Base-by-base conservation (phyloP, 2,329 filamentous ascomycete genomes). In the Hymenoscyphus albidus region DNA sequence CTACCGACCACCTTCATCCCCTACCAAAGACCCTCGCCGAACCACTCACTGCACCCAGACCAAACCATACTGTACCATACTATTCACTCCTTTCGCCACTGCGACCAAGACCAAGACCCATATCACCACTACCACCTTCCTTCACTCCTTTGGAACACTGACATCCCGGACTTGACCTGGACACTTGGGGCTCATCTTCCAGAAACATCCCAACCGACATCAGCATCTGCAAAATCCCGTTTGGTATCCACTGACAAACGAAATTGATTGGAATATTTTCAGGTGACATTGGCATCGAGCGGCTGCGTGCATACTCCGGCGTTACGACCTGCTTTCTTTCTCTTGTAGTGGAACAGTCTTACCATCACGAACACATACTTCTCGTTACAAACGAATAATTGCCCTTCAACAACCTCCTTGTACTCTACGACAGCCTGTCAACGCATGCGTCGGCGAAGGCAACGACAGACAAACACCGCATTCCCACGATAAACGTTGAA, bases 231-330 rank as follows among this genome's bases (percentile, higher is more conserved):
- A 42, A 58, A 59, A 61, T 68, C 64, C 73, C 71, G 70, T 62
- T 62, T 64, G 67, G 69, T 70, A 62, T 59, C 62, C 66, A 56
- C 62, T 57, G 32, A 67, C 57, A 54, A 48, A 61, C 13, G 18
- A 56, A 40, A 55, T 22, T 67, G 27, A 71, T 72, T 74, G 70
- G 72, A 64, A 51, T 35, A 31, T 61, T 68, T 39, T 59, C 65
- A 69, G 63, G 63, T 67, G 61, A 68, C 65, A 65, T 70, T 70
- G 70, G 69, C 64, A 70, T 67, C 51, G 22, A 39, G 67, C 73
- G 73, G 70, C 58, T 71, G 67, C 68, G 62, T 69, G 72, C 72
- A 73, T 65, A 64, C 59, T 44, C 67, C 71, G 64, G 71, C 68
- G 67, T 70, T 68, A 69, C 70, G 64, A 70, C 68, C 62, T 66